Evolutionary conservation across 176 grass and related monocot species (phyloP).

Genomic region (Zoysia pacifica): DNA sequence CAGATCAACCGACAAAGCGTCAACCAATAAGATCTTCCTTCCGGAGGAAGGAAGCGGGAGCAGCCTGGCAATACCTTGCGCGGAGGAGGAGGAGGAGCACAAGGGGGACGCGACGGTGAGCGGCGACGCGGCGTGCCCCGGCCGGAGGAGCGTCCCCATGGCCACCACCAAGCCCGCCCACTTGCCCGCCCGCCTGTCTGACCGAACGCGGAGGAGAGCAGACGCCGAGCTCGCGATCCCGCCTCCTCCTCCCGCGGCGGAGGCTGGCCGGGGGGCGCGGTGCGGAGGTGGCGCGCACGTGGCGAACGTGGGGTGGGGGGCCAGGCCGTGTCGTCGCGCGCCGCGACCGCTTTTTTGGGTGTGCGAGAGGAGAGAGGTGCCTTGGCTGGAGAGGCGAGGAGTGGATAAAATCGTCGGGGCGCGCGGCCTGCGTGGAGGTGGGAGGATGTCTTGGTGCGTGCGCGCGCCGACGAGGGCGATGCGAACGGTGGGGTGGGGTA

Average conservation of each 20-base stretch:
- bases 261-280: not conserved
- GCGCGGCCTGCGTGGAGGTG: not conserved
- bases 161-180: not conserved
- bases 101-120: not conserved
- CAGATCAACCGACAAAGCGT: not conserved
- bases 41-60: not conserved
- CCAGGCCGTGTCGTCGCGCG: conserved; percentile 12
- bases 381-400: not conserved
- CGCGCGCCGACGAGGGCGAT: conserved; percentile 18
- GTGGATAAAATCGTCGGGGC: conserved; percentile 36
- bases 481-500: not conserved
- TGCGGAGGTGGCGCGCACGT: conserved; percentile 43
- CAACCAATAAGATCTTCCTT: conserved; percentile 13
- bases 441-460: not conserved
- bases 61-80: conserved; percentile 25
- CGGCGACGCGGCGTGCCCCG: conserved; percentile 18
- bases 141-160: conserved; percentile 37
- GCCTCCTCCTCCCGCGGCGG: conserved; percentile 10
- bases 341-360: not conserved
- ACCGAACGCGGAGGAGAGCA: not conserved
- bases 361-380: not conserved
- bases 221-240: conserved; percentile 5
- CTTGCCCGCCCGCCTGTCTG: not conserved
- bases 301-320: conserved; percentile 36
- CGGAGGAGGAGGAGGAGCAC: not conserved